These are phyloP conservation scores for Ilyonectria robusta DNA, from an alignment of 2,329 filamentous ascomycete genomes.

Conservation along the genomic window DNA sequence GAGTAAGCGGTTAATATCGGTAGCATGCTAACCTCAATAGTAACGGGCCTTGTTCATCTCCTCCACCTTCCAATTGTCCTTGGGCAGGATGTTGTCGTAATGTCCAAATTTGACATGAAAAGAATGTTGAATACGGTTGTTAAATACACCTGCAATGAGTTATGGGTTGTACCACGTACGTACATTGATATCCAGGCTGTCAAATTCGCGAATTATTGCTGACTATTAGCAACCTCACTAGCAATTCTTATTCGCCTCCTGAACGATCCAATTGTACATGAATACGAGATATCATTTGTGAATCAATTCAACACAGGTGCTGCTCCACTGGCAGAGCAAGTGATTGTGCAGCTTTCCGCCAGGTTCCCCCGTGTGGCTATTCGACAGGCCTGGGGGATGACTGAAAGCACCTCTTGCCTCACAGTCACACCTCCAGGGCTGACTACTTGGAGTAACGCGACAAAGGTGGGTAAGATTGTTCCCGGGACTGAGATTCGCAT, in stretches of 20 bases:
- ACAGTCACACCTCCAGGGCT: not conserved
- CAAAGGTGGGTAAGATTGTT: not conserved
- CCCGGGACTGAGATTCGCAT: not conserved
- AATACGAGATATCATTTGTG: not conserved
- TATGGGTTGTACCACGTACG: not conserved
- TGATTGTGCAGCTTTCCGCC: not conserved
- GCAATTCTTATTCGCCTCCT: not conserved
- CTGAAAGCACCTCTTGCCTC: not conserved
- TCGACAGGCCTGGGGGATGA: constrained; percentile 3
- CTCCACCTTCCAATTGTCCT: not conserved
- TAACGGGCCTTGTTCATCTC: not conserved
- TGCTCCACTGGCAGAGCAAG: not conserved
- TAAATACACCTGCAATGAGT: not conserved
- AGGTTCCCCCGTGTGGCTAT: not conserved
- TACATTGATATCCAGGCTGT: not conserved
- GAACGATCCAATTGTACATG: not conserved
- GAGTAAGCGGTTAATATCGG: not conserved
- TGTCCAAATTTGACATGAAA: not conserved
- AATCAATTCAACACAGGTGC: constrained; percentile 4
- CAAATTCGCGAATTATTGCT: not conserved
- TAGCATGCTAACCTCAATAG: not conserved
- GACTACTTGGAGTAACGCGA: not conserved
- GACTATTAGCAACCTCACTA: not conserved
- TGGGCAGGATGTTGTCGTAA: not conserved
- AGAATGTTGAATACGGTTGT: not conserved